Evolutionary conservation across 177 flowering plant species (phyloP).

Genomic region (Vitis hybrid): DNA sequence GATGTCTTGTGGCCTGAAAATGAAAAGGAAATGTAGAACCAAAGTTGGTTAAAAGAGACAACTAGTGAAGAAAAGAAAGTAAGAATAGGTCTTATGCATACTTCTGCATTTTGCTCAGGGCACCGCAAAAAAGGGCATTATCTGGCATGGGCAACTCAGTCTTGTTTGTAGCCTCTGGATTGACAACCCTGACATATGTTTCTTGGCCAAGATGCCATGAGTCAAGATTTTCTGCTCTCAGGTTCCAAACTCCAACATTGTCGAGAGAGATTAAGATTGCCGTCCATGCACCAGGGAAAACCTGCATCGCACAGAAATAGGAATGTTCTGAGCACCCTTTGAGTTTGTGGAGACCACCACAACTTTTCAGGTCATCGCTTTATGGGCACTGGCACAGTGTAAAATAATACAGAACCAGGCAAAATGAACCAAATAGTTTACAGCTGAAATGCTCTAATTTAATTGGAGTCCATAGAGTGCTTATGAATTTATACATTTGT

Average conservation of each 20-base stretch:
- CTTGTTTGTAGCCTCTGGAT: constrained; percentile 77
- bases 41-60: background rate
- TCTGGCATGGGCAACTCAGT: constrained; percentile 79
- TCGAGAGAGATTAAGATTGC: constrained; percentile 85
- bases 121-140: constrained; percentile 82
- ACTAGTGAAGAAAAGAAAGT: background rate
- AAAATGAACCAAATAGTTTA: too few species aligned
- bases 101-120: constrained; percentile 64
- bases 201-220: constrained; percentile 96
- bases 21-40: background rate
- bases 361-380: too few species aligned
- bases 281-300: constrained; percentile 97
- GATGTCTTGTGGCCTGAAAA: constrained; percentile 57
- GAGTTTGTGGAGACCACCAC: too few species aligned
- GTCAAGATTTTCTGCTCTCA: constrained; percentile 91
- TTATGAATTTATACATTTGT: too few species aligned
- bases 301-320: constrained; percentile 41
- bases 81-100: constrained; percentile 26
- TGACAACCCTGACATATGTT: constrained; percentile 73
- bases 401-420: too few species aligned
- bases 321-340: background rate
- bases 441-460: too few species aligned
- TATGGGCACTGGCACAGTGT: too few species aligned
- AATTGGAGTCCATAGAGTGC: too few species aligned
- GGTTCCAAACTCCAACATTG: constrained; percentile 95